Percentiles rank a stretch among this genome's conserved stretches.
Conservation (phyloP, 305 asterid species). For the Euphrasia arctica region DNA sequence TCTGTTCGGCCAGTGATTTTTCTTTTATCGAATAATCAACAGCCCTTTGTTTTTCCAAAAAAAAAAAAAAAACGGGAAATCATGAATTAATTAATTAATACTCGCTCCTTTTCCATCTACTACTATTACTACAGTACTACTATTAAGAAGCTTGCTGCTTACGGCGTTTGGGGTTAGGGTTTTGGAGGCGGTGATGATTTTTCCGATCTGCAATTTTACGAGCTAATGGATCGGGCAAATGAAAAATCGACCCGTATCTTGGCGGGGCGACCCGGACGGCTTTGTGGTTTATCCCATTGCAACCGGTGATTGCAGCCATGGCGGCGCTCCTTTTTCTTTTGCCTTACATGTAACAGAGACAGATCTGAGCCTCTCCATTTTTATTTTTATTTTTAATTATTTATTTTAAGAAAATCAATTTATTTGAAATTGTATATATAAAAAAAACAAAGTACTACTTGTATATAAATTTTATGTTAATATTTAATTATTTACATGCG, state of each 20-base stretch:
- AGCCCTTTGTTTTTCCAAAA: neutral
- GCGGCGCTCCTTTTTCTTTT: neutral
- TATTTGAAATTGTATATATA: no score
- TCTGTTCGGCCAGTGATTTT: constrained; percentile 26
- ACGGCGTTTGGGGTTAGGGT: constrained; percentile 4
- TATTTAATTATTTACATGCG: no score
- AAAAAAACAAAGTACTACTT: no score
- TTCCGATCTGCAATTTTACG: neutral
- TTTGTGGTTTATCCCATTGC: neutral
- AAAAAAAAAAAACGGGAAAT: neutral
- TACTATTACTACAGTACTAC: no score
- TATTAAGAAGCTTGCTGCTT: neutral
- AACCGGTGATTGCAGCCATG: constrained; percentile 8
- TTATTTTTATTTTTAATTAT: neutral
- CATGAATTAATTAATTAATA: no score
- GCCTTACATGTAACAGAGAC: neutral
- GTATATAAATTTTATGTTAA: no score
- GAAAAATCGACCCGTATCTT: constrained; percentile 2
- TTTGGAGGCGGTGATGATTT: constrained; percentile 3
- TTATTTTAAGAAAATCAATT: no score
- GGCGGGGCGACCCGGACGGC: constrained; percentile 8
- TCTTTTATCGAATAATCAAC: neutral
- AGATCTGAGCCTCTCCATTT: neutral
- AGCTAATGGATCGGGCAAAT: constrained; percentile 7
- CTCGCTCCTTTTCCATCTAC: no score